Base-by-base conservation (phyloP, 2,329 filamentous ascomycete species). In the Fusarium concolor region DNA sequence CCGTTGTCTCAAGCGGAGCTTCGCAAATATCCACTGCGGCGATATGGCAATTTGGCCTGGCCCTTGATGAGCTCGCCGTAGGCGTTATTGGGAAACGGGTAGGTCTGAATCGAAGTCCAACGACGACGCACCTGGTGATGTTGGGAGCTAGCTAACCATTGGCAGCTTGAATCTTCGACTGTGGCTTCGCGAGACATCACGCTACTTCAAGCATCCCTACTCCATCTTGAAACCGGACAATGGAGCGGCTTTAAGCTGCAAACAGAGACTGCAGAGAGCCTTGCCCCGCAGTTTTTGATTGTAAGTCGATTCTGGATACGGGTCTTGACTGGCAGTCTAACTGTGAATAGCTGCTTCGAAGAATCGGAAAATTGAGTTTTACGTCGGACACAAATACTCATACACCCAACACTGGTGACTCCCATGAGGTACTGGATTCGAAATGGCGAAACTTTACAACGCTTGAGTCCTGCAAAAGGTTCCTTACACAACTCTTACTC, bases 31-130 rank as follows among this genome's bases (percentile, higher is more conserved):
- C 71, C 10, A 60, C 44, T 43, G 54, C 65, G 5, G 55, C 55
- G 5, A 62, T 73, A 53, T 74, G 71, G 71, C 69, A 73, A 24
- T 74, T 74, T 31, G 71, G 71, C 5, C 60, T 73, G 12, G 69
- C 67, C 14, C 60, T 73, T 37, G 50, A 74, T 28, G 60, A 72
- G 10, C 49, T 73, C n/a, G 50, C 58, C 14, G 54, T 42, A 39
- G 41, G 56, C 44, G 58, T 54, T 6, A 65, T 70, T 37, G 49
- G 53, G 26, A 61, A 62, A 33, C 62, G 49, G 45, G 71, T 73
- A 70, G 55, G 68, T 55, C 33, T 56, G 28, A 51, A 11, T 17
- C 33, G 15, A 10, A 6, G 20, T 20, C 26, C 11, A 22, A 22
- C 12, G 22, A 28, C 3, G 35, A 9, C n/a, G 6, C 11, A 29